Percentiles rank a stretch among this genome's conserved stretches.
Evolutionary conservation across 1,139 yeast species (phyloP).

Genomic region (Torulaspora pretoriensis): DNA sequence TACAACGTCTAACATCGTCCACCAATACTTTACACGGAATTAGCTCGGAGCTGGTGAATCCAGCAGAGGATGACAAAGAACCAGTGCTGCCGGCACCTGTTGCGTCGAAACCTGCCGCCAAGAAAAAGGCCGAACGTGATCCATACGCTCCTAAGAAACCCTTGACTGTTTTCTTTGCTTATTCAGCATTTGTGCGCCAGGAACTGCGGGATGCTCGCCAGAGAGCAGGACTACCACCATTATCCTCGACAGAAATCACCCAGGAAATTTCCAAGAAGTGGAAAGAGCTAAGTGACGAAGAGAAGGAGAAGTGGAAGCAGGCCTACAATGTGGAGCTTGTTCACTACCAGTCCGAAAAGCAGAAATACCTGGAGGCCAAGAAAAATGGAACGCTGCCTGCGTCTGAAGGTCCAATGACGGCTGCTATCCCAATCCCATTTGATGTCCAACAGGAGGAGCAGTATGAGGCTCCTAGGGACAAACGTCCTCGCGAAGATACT

Average conservation of each 20-base stretch:
- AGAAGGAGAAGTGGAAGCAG: conserved; percentile 72
- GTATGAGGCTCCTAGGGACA: conserved; percentile 21
- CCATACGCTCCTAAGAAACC: conserved; percentile 55
- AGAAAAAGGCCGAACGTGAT: conserved; percentile 54
- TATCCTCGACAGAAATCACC: conserved; percentile 72
- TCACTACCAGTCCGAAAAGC: conserved; percentile 60
- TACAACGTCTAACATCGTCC: conserved; percentile 35
- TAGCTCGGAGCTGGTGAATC: conserved; percentile 32
- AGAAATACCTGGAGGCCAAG: conserved; percentile 55
- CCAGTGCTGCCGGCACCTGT: conserved; percentile 21
- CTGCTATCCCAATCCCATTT: conserved; percentile 40
- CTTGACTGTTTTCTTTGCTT: conserved; percentile 78
- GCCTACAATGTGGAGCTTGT: conserved; percentile 63
- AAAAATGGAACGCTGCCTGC: conserved; percentile 42
- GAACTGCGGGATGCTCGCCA: conserved; percentile 61
- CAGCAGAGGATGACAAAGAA: conserved; percentile 34
- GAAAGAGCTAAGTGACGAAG: conserved; percentile 62
- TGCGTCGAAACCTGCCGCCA: conserved; percentile 35
- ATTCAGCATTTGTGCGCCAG: conserved; percentile 61
- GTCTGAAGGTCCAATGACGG: conserved; percentile 36
- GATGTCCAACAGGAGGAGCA: conserved; percentile 27
- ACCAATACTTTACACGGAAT: conserved; percentile 32
- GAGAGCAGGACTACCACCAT: conserved; percentile 53
- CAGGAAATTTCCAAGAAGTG: conserved; percentile 74
- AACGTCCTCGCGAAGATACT: conserved; percentile 36